Base-by-base conservation (phyloP, 805 yeast species). In the Monosporozyma aquatica region DNA sequence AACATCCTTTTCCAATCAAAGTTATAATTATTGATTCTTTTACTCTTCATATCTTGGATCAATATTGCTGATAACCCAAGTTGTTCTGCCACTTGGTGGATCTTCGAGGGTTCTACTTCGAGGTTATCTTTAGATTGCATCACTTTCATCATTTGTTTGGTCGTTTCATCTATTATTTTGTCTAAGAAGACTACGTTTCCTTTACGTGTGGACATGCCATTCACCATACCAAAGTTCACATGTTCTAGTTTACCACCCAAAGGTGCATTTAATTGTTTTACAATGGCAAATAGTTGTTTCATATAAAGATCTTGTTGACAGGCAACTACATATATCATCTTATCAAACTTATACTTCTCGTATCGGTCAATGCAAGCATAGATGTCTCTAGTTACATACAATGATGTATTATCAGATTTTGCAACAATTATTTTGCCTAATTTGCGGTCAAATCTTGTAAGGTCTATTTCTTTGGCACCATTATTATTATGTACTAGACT, bases 171-270 rank as follows among this genome's bases (percentile, higher is more conserved):
- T 54, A 92, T 72, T 54, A 92, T 92, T 58, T 78, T 82, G 66
- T 92, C 96, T 57, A 92, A 74, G 74, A 92, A 92, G n/a, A 92
- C 97, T 48, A 92, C 99, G 27, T 95, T 92, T 53, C 99, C 99
- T 67, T 80, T 85, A 71, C 99, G 81, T 45, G 98, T 92, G 22
- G 95, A 83, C 99, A 92, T 92, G 55, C 98, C 98, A 59, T 78
- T 83, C 40, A 92, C 98, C 95, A 92, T 83, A 65, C 99, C 99
- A 55, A 89, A 92, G 68, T 83, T 90, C 54, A 92, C 75, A 65
- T 90, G 97, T 56, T 73, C 74, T 54, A 90, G 70, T 45, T 72
- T 74, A 49, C 76, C 69, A 39, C 95, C 89, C 96, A 96, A 92
- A 48, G 77, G 81, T 62, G 73, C 78, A 37, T 86, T 96, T 82